Percentiles rank a stretch among this genome's conserved stretches.
Conservation (phyloP, 129 eudicot genomes). For the Tagetes patula region DNA sequence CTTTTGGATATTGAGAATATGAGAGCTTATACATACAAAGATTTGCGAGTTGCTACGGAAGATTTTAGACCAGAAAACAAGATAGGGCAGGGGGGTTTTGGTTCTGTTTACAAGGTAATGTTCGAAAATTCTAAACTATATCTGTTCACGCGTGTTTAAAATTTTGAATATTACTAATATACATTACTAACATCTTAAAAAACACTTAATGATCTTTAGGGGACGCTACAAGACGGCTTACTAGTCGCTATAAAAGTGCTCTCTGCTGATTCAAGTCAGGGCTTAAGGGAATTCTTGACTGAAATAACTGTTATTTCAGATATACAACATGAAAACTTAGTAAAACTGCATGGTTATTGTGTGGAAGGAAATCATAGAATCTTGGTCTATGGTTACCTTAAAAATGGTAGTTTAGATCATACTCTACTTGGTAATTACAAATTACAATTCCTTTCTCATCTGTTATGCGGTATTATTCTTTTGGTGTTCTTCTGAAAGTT, state of each 20-base stretch:
- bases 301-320: conserved; percentile 67
- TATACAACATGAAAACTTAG: conserved; percentile 77
- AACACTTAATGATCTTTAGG: conserved; percentile 41
- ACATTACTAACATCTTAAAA: conserved; percentile 9
- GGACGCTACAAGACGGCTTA: conserved; percentile 63
- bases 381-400: conserved; percentile 80
- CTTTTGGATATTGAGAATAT: conserved; percentile 51
- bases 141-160: conserved; percentile 1
- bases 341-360: conserved; percentile 78
- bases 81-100: conserved; percentile 94
- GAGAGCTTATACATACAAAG: conserved; percentile 57
- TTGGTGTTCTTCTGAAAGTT: background rate
- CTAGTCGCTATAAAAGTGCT: conserved; percentile 79
- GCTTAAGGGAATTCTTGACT: conserved; percentile 62
- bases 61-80: conserved; percentile 55
- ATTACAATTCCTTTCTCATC: background rate
- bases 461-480: background rate
- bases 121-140: background rate
- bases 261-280: conserved; percentile 78
- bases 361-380: conserved; percentile 67
- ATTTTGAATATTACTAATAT: conserved; percentile 2
- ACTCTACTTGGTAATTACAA: conserved; percentile 66
- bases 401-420: conserved; percentile 79
- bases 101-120: conserved; percentile 83
- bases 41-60: conserved; percentile 55